These are phyloP conservation scores for Jamesozyma spencerorum DNA, from an alignment of 805 yeast genomes.

Conservation along the genomic window DNA sequence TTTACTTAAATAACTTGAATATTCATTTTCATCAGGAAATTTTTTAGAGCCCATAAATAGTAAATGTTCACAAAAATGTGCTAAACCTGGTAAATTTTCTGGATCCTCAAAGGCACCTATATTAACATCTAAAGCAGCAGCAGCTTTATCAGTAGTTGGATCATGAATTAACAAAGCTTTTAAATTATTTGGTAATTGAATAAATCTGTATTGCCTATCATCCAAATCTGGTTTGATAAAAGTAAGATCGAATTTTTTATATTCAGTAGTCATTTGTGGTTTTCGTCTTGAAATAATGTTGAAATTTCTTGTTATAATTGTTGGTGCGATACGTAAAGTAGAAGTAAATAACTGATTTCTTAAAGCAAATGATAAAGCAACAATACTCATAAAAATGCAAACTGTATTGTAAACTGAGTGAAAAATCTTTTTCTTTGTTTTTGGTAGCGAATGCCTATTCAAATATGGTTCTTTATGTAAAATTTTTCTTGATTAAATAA, in stretches of 20 bases:
- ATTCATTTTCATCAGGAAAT: slow-evolving; percentile 72
- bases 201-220: slow-evolving; percentile 63
- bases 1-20: slow-evolving; percentile 62
- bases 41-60: slow-evolving; percentile 74
- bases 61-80: slow-evolving; percentile 69
- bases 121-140: slow-evolving; percentile 71
- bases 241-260: slow-evolving; percentile 12
- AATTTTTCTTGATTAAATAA: no score
- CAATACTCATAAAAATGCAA: slow-evolving; percentile 9
- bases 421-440: neutral
- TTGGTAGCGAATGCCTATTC: neutral
- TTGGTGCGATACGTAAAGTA: neutral
- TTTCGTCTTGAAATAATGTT: no score
- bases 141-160: slow-evolving; percentile 61
- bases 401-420: neutral
- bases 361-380: slow-evolving; percentile 2
- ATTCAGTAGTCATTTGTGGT: slow-evolving; percentile 4
- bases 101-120: slow-evolving; percentile 72
- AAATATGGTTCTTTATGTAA: neutral
- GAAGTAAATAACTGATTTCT: slow-evolving; percentile 1
- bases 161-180: slow-evolving; percentile 59
- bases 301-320: neutral
- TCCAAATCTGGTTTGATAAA: slow-evolving; percentile 45
- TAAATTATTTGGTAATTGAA: slow-evolving; percentile 49
- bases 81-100: slow-evolving; percentile 56